Base-by-base conservation (phyloP, 495 filamentous ascomycete genomes). In the Mytilinidion resinicola region DNA sequence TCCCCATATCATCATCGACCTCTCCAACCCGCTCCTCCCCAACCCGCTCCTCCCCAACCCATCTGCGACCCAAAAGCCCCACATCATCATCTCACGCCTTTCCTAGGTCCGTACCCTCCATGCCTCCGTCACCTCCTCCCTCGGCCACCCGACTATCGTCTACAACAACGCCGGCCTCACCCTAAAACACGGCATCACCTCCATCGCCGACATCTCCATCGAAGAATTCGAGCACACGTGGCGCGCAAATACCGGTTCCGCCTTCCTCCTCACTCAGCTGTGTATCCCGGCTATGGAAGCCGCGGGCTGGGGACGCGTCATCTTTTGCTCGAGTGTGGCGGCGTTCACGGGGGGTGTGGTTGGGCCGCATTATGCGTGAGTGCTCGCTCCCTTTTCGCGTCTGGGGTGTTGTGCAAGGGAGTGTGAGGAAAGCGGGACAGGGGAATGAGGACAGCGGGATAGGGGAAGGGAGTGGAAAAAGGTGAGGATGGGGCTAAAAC, bases 341-440 rank as follows among this genome's bases (percentile, higher is more conserved):
- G 69, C 47, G 7, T 63, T 72, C n/a, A 72, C 67, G 15, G 65
- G 69, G 3, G 69, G 69, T 1, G 56, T 72, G 10, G 70, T 73
- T 9, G 72, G 72, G 2, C 72, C 72, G 47, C 72, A 74, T 63
- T 74, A 74, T 56, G 72, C 72, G 56, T 66, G 25, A 30, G 25
- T 30, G 25, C 25, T 30, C n/a, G n/a, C n/a, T 3, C 25, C 25
- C 25, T 30, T 3, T 30, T 30, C 25, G 25, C 6, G 6, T 30
- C 25, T 30, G 2, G 25, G 25, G 25, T 2, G 25, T 30, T 30
- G 25, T 2, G 25, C 3, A 6, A 6, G 6, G 25, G 25, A 30
- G 25, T 3, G 25, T 2, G 25, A 30, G 25, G 25, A 6, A 30
- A 2, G 6, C 25, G 25, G 25, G 25, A 6, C 6, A 30, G 25